A percentile compares a stretch with the other conserved stretches of the same genome.
phyloP scores from a whole-genome alignment of 2,329 filamentous ascomycete species.

The Trichoderma afroharzianum region DNA sequence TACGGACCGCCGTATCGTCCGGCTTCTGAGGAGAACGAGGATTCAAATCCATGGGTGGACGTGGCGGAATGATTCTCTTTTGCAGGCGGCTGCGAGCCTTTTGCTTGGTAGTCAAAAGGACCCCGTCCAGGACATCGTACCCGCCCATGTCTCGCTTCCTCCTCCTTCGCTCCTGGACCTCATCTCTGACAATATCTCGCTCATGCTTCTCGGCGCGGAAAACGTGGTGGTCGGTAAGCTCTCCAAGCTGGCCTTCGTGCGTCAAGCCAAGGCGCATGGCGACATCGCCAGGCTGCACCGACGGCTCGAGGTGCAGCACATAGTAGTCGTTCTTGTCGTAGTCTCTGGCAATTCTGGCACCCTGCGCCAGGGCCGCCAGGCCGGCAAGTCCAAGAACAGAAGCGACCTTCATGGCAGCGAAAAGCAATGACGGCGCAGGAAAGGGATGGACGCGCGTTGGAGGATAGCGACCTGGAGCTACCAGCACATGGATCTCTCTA shows the following conservation, averaged over 20 bases:
- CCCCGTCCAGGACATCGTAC: constrained; percentile 62
- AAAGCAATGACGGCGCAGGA: constrained; percentile 9
- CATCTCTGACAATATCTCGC: constrained; percentile 55
- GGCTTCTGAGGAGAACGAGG: constrained; percentile 21
- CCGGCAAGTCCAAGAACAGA: constrained; percentile 52
- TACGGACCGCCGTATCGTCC: constrained; percentile 45
- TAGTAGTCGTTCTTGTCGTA: constrained; percentile 88
- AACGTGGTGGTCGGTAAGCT: constrained; percentile 76
- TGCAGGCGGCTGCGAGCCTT: constrained; percentile 47
- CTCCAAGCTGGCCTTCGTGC: constrained; percentile 77
- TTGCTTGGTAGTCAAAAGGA: constrained; percentile 78
- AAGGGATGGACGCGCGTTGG: constrained; percentile 10
- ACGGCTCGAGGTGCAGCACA: constrained; percentile 74
- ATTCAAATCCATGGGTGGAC: constrained; percentile 28
- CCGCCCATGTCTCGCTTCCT: constrained; percentile 57
- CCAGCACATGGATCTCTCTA: constrained; percentile 9
- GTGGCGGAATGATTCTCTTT: constrained; percentile 48
- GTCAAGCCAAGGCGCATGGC: constrained; percentile 69
- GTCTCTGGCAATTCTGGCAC: constrained; percentile 58
- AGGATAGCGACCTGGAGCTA: neutral
- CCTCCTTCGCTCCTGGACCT: constrained; percentile 52
- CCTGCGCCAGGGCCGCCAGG: constrained; percentile 47
- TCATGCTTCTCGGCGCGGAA: constrained; percentile 69
- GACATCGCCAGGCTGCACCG: constrained; percentile 63
- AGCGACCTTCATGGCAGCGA: constrained; percentile 46